These are phyloP conservation scores for Solanum hybrid DNA, from an alignment of 305 asterid genomes.

Conservation along the genomic window DNA sequence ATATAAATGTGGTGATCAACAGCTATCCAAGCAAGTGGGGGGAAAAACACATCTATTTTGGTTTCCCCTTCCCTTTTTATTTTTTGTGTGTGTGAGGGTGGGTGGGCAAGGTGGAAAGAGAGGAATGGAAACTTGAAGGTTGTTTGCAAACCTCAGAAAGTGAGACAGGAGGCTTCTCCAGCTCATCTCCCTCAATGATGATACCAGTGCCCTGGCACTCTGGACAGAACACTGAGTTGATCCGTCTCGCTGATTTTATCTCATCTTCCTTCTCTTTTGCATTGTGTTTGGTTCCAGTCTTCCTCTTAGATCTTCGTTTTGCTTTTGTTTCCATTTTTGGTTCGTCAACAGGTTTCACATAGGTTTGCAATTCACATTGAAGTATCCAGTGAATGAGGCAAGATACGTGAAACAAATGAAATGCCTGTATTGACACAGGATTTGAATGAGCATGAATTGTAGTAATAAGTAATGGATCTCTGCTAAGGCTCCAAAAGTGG, in stretches of 20 bases:
- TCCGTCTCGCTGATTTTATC: slow-evolving; percentile 19
- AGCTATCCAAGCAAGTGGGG: not conserved
- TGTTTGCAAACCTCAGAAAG: slow-evolving; percentile 56
- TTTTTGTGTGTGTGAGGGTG: not conserved
- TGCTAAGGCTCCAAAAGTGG: not conserved
- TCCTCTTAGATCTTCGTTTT: slow-evolving; percentile 45
- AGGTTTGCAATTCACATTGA: slow-evolving; percentile 62
- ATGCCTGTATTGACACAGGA: slow-evolving; percentile 42
- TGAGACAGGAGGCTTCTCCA: slow-evolving; percentile 71
- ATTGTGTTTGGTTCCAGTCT: slow-evolving; percentile 39
- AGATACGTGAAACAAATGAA: slow-evolving; percentile 77
- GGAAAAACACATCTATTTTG: not conserved
- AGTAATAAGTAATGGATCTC: not conserved
- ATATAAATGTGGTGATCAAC: not conserved
- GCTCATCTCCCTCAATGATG: slow-evolving; percentile 35
- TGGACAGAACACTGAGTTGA: slow-evolving; percentile 55
- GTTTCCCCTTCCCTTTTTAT: not conserved
- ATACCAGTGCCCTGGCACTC: slow-evolving; percentile 94
- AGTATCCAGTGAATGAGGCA: slow-evolving; percentile 89
- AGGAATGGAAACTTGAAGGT: not conserved
- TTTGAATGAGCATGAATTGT: not conserved
- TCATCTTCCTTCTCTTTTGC: slow-evolving; percentile 29
- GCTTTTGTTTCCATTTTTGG: slow-evolving; percentile 31
- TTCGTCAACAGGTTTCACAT: slow-evolving; percentile 30
- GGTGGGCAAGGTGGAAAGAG: not conserved